phyloP scores from a whole-genome alignment of 2,329 filamentous ascomycete genomes.

The Aspergillus novofumigatus region DNA sequence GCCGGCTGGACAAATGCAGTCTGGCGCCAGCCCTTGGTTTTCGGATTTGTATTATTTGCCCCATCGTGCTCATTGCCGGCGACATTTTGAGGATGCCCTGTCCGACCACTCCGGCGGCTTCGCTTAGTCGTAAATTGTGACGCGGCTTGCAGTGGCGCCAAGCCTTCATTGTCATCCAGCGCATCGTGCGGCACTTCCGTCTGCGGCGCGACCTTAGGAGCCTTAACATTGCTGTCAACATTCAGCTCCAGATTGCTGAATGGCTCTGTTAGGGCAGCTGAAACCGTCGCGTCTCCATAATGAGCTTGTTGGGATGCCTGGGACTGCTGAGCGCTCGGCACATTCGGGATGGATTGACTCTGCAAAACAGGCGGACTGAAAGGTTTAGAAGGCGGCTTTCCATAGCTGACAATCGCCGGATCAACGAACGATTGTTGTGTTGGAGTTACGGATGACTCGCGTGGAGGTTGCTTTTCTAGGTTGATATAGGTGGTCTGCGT shows the following conservation, averaged over 20 bases:
- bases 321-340: slow-evolving; percentile 15
- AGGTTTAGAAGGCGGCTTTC: slow-evolving; percentile 26
- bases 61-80: slow-evolving; percentile 31
- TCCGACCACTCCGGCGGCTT: slow-evolving; percentile 45
- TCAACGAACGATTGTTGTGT: slow-evolving; percentile 61
- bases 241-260: slow-evolving; percentile 41
- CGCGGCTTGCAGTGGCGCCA: slow-evolving; percentile 20
- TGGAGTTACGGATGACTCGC: slow-evolving; percentile 25
- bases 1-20: slow-evolving; percentile 61
- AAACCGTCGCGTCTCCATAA: slow-evolving; percentile 26
- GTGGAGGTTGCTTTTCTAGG: slow-evolving; percentile 13
- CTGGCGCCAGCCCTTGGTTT: slow-evolving; percentile 64
- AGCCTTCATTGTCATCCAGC: slow-evolving; percentile 15
- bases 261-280: slow-evolving; percentile 43
- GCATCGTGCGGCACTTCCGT: slow-evolving; percentile 16
- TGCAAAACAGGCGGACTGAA: slow-evolving; percentile 8
- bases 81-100: slow-evolving; percentile 44
- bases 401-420: slow-evolving; percentile 74
- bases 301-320: slow-evolving; percentile 14
- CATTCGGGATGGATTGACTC: slow-evolving; percentile 22
- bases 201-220: slow-evolving; percentile 6
- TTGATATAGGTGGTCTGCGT: slow-evolving; percentile 15
- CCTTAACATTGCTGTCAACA: slow-evolving; percentile 19
- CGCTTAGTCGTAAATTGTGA: slow-evolving; percentile 29
- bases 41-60: slow-evolving; percentile 34